phyloP scores from a whole-genome alignment of 371 early-diverging fungal genomes.

The Haplosporangium sp. region DNA sequence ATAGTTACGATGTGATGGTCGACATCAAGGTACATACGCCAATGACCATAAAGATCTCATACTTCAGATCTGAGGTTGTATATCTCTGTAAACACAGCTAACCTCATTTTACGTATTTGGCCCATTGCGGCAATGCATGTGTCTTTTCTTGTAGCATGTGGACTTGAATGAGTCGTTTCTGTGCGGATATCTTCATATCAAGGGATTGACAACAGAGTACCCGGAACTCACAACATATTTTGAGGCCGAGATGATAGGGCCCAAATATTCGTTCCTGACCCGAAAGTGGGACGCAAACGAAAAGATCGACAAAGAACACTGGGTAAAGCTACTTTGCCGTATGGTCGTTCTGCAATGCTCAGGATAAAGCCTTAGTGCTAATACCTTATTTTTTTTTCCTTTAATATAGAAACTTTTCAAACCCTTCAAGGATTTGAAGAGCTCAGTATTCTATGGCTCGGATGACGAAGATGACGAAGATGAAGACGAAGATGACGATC shows the following conservation, averaged over 20 bases:
- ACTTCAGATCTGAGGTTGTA: too few species aligned
- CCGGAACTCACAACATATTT: conserved; percentile 87
- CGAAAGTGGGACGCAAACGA: conserved; percentile 90
- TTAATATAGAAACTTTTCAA: conserved; percentile 63
- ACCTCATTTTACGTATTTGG: too few species aligned
- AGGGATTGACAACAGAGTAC: conserved; percentile 83
- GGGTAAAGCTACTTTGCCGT: conserved; percentile 64
- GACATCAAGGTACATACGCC: conserved; percentile 75
- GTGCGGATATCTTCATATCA: conserved; percentile 85
- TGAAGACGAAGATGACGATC: conserved; percentile 2
- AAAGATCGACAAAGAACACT: conserved; percentile 79
- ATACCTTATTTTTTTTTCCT: neutral
- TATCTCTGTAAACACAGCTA: too few species aligned
- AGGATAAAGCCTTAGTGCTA: neutral
- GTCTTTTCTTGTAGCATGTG: conserved; percentile 68
- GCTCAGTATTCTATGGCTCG: conserved; percentile 40
- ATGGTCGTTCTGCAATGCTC: neutral
- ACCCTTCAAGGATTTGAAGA: conserved; percentile 70
- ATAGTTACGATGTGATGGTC: conserved; percentile 78
- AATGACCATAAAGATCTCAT: neutral
- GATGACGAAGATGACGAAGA: conserved; percentile 13
- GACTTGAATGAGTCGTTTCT: conserved; percentile 76
- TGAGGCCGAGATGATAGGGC: conserved; percentile 78
- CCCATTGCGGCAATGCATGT: too few species aligned
- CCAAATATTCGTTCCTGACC: conserved; percentile 81